Conservation (phyloP, 208 protist genomes). For the Trichomonas vaginalis region DNA sequence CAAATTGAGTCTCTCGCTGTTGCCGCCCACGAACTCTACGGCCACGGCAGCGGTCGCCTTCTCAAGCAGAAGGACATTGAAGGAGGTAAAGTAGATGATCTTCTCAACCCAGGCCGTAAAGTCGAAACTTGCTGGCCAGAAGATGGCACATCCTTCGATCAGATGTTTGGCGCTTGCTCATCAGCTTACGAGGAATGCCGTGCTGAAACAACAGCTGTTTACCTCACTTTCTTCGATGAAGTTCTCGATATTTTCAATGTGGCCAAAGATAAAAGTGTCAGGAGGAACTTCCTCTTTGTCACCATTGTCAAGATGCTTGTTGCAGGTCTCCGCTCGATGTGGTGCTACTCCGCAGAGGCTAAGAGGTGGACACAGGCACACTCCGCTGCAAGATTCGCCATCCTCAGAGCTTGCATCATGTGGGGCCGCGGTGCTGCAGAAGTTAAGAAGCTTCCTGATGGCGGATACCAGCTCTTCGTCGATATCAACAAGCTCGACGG, state of each 20-base stretch:
- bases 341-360: conserved; percentile 3
- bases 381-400: conserved; percentile 17
- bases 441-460: not conserved
- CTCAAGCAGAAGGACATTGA: conserved; percentile 2
- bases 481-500: not conserved
- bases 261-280: not conserved
- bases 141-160: conserved; percentile 21
- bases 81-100: not conserved
- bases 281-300: not conserved
- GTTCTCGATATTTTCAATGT: conserved; percentile 28
- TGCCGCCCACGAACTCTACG: conserved; percentile 36
- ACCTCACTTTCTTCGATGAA: conserved; percentile 16
- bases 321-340: conserved; percentile 21
- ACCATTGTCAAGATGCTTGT: conserved; percentile 11
- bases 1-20: conserved; percentile 22
- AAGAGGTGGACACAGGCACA: conserved; percentile 32
- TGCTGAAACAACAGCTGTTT: conserved; percentile 29
- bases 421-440: not conserved
- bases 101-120: not conserved
- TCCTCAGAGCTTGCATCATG: not conserved
- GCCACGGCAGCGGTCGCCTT: conserved; percentile 29
- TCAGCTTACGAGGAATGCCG: conserved; percentile 33
- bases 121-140: conserved; percentile 25
- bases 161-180: conserved; percentile 23
- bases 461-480: not conserved